phyloP scores from a whole-genome alignment of 2,329 filamentous ascomycete genomes.

The Arthroderma uncinatum region DNA sequence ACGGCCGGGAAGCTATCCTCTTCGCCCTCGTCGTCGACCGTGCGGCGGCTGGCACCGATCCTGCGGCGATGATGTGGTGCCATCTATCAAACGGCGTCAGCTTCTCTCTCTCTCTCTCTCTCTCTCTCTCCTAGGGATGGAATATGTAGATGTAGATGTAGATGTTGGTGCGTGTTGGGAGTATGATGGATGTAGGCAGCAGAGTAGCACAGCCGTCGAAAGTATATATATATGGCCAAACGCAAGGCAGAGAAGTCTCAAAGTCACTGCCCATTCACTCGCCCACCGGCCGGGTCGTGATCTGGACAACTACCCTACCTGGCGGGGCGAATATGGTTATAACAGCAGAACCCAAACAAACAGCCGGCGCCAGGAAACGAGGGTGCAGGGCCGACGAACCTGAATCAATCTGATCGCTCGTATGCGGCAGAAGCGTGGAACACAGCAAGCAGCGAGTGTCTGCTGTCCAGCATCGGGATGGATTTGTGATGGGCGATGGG shows the following conservation, averaged over 20 bases:
- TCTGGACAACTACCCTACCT: not conserved
- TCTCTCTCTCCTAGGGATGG: too few relatives aligned
- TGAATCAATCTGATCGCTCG: slow-evolving; percentile 5
- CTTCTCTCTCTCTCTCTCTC: too few relatives aligned
- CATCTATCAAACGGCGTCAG: slow-evolving; percentile 23
- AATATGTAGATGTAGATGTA: not conserved
- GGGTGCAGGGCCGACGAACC: not conserved
- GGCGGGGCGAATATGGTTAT: not conserved
- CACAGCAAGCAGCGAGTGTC: slow-evolving; percentile 1
- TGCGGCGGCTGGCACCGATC: slow-evolving; percentile 36
- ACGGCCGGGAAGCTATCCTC: slow-evolving; percentile 41
- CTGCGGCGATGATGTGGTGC: slow-evolving; percentile 33
- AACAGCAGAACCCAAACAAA: not conserved
- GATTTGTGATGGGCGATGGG: not conserved
- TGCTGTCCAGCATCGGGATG: slow-evolving; percentile 3
- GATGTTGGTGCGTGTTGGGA: not conserved
- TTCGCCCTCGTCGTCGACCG: slow-evolving; percentile 38
- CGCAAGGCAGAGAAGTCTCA: not conserved
- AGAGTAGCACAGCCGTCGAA: slow-evolving; percentile 3
- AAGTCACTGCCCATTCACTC: not conserved
- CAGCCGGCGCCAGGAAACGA: not conserved
- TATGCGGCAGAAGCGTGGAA: slow-evolving; percentile 2
- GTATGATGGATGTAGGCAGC: not conserved
- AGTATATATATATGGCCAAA: not conserved
- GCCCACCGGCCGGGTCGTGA: not conserved